These are phyloP conservation scores for Fraxinus dipetala DNA, from an alignment of 305 asterid species.

Conservation along the genomic window DNA sequence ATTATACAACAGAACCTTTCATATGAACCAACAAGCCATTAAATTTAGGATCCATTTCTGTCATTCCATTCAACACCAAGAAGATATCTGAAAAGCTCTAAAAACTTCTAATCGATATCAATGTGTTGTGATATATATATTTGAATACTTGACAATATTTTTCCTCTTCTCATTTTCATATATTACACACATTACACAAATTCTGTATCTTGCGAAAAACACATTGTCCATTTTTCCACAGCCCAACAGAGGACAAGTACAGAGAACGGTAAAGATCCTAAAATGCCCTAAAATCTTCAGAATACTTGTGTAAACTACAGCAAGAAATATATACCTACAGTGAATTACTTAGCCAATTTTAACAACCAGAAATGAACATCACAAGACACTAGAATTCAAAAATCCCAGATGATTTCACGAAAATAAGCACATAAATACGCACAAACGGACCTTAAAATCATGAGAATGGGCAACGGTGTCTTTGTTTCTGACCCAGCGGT, in stretches of 20 bases:
- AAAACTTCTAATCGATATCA: not conserved
- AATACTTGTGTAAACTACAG: not conserved
- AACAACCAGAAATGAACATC: not conserved
- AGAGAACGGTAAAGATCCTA: not conserved
- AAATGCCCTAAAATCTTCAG: not conserved
- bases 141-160: not conserved
- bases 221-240: not conserved
- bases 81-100: not conserved
- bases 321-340: not conserved
- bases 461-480: constrained; percentile 23
- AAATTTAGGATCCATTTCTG: not conserved
- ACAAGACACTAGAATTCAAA: not conserved
- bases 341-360: not conserved
- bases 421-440: not conserved
- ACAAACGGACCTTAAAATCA: constrained; percentile 34
- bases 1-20: not conserved
- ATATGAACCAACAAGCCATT: not conserved
- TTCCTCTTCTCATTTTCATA: not conserved
- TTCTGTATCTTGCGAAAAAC: not conserved
- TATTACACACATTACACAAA: not conserved
- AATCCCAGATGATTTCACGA: not conserved
- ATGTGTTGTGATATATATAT: not conserved
- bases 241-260: not conserved
- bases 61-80: not conserved
- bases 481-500: constrained; percentile 48